Evolutionary conservation across 2,329 filamentous ascomycete species (phyloP), one percentile per base, ranked within the genome.

Genomic region (Xylariomycetidae sp.): DNA sequence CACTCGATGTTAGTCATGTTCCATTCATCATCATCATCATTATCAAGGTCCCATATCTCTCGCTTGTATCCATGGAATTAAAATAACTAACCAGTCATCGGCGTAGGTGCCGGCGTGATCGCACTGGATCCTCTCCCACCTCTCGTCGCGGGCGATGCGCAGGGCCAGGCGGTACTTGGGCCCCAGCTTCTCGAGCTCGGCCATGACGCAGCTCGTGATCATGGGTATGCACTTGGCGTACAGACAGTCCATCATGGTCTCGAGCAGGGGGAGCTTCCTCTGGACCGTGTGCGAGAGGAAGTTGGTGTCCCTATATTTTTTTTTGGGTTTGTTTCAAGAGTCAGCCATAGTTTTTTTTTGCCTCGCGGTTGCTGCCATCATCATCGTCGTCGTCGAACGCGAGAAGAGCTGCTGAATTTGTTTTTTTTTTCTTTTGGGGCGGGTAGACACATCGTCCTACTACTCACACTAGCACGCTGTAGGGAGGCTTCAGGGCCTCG

Each of bases 241-340:
- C 4, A 98, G 73, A 34, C 86, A 85, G 59, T 96, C 88, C 76
- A 86, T 87, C 64, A 96, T 86, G 3, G 83, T 81, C 40, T 90
- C 82, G 14, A 94, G 73, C 10, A 97, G 68, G 20, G 89, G 87
- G 14, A 97, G 77, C 66, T 98, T 97, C 48, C 84, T 80, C 61
- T 89, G 85, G 2, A 97, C 86, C 0, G 88, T 92, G 62, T 95
- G 88, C 25, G 81, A 87, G 43, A 95, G 74, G 56, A 95, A 95
- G 58, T 94, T 94, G 59, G 88, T 90, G 60, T 94, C 53, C 33
- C 20, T 10, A 17, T 12, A 18, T 30, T 12, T 7, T 27, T 3
- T 6, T 16, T 26, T 23, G 30, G 14, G 15, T 20, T 12, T 16
- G 18, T 14, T 34, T 16, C 26, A 16, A 17, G 22, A 27, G 17